Evolutionary conservation across 495 filamentous ascomycete genomes (phyloP).

Genomic region (Oidiodendron maius): DNA sequence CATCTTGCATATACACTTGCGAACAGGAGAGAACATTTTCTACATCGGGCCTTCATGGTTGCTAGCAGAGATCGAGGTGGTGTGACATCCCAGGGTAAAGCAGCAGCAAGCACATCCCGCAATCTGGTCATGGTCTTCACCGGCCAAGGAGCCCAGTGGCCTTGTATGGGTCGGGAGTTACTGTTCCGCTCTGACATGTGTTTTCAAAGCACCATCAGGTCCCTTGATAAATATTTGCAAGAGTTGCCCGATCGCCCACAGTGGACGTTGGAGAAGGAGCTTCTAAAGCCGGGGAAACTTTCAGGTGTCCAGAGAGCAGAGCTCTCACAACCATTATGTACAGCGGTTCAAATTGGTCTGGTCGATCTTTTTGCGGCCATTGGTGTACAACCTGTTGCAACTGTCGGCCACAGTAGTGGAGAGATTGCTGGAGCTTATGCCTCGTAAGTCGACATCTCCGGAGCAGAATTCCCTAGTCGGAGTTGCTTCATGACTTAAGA

Average conservation of each 20-base stretch:
- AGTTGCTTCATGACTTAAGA: too few relatives aligned
- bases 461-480: too few relatives aligned
- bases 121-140: slow-evolving; percentile 21
- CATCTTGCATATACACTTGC: slow-evolving; percentile 27
- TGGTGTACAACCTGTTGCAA: slow-evolving; percentile 44
- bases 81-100: not conserved
- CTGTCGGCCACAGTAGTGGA: slow-evolving; percentile 60
- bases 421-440: slow-evolving; percentile 55
- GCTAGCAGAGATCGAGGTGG: not conserved
- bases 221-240: not conserved
- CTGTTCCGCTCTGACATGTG: slow-evolving; percentile 22
- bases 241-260: not conserved
- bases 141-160: slow-evolving; percentile 39
- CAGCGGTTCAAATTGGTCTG: slow-evolving; percentile 46
- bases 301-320: slow-evolving; percentile 35
- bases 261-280: slow-evolving; percentile 12
- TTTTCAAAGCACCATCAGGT: not conserved
- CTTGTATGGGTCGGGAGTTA: slow-evolving; percentile 51
- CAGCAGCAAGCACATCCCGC: not conserved
- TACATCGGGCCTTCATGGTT: slow-evolving; percentile 19
- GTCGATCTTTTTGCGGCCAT: slow-evolving; percentile 47
- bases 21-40: slow-evolving; percentile 22
- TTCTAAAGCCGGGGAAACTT: not conserved
- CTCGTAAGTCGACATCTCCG: too few relatives aligned
- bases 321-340: slow-evolving; percentile 47